Base-by-base conservation (phyloP, 345 rosid species). In the Angophora floribunda region DNA sequence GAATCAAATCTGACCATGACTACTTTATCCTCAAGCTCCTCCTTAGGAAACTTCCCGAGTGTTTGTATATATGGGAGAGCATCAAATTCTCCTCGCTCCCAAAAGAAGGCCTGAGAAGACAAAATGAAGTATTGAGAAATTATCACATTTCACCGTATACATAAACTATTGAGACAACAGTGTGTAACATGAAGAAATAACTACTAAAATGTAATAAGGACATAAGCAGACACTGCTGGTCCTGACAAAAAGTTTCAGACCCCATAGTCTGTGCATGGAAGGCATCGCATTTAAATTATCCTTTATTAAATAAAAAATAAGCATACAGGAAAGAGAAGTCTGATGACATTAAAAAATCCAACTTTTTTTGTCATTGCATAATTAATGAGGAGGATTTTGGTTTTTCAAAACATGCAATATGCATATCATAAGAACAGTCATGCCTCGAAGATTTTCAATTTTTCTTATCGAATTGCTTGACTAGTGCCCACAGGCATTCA, bases 1-100 rank as follows among this genome's bases (percentile, higher is more conserved):
- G 93, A 90, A 88, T 95, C 97, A 90, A 95, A 94, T 88, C 96
- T 95, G 89, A 95, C 95, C 93, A 95, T 90, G 78, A 92, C 96
- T 92, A 95, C 95, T 94, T 93, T 95, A 51, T 85, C 93, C 88
- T 82, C 85, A 86, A 95, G 95, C 89, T 91, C 93, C 88, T 92
- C 92, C 90, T 88, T 90, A 2, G 96, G 94, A 90, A 95, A 91
- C 47, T 87, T 86, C 85, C 90, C 90, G 86, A 95, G 96, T 91
- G 93, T 93, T 90, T 94, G 97, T 90, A 95, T 45, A 32, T 87
- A 82, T 7, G 97, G 97, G n/a, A 95, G 86, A 88, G 36, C 75
- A 67, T 89, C 93, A 19, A 86, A 87, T 89, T 89, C 94, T 79
- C 80, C 90, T 52, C 53, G 92, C 85, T 87, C 89, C 51, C 57